These are phyloP conservation scores for Phytomonas sp. DNA, from an alignment of 208 protist genomes.

Conservation along the genomic window DNA sequence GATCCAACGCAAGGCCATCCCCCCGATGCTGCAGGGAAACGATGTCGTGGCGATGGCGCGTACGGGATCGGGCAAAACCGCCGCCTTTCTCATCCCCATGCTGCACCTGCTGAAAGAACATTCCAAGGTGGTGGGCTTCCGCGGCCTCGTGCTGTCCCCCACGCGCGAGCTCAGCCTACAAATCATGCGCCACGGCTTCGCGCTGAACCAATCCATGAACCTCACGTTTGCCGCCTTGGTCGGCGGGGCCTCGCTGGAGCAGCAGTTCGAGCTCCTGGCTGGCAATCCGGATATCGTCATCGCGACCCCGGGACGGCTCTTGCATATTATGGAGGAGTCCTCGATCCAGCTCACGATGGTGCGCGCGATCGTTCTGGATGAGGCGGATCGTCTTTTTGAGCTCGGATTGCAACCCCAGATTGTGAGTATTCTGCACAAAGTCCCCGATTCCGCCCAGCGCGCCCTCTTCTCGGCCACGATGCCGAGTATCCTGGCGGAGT, in stretches of 20 bases:
- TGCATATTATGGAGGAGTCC: conserved; percentile 95
- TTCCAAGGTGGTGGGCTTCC: conserved; percentile 90
- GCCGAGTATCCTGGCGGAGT: conserved; percentile 96
- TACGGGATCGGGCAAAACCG: conserved; percentile 99
- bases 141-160: conserved; percentile 96
- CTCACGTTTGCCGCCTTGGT: conserved; percentile 93
- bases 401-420: conserved; percentile 95
- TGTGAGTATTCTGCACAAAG: conserved; percentile 91
- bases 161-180: conserved; percentile 98
- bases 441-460: conserved; percentile 92
- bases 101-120: conserved; percentile 90
- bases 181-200: conserved; percentile 92
- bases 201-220: conserved; percentile 91
- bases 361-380: conserved; percentile 98
- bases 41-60: conserved; percentile 99
- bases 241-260: conserved; percentile 94
- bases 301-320: conserved; percentile 98
- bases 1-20: conserved; percentile 97
- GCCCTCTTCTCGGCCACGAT: conserved; percentile 98
- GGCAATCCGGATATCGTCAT: conserved; percentile 98
- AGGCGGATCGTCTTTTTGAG: conserved; percentile 99
- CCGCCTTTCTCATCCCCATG: conserved; percentile 98
- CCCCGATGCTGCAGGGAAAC: conserved; percentile 87
- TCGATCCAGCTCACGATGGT: conserved; percentile 87
- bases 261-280: conserved; percentile 95